Conservation (phyloP, 257 asterid genomes). For the Plantago major region DNA sequence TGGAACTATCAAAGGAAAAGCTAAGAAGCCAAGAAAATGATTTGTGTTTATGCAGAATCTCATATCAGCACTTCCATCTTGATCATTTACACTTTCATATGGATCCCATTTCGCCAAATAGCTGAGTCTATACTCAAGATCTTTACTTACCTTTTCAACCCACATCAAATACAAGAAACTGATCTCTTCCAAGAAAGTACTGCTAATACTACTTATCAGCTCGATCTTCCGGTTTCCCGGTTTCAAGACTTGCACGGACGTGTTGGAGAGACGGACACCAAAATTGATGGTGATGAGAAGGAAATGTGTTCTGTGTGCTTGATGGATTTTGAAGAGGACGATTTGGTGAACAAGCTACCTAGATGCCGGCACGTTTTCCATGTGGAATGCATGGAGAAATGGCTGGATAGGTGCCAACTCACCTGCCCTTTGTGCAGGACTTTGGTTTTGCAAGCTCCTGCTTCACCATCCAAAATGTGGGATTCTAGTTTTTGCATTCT, state of each 20-base stretch:
- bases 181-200: slow-evolving; percentile 8
- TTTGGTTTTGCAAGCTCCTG: slow-evolving; percentile 24
- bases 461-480: slow-evolving; percentile 31
- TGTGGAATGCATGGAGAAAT: slow-evolving; percentile 49
- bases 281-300: slow-evolving; percentile 5
- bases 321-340: slow-evolving; percentile 42
- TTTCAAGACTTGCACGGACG: slow-evolving; percentile 15
- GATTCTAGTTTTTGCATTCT: slow-evolving; percentile 1
- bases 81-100: slow-evolving; percentile 31
- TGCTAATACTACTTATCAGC: background rate
- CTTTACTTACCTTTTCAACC: slow-evolving; percentile 23
- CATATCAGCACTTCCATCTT: slow-evolving; percentile 26
- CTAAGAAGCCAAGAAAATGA: slow-evolving; percentile 24
- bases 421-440: slow-evolving; percentile 76
- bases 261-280: background rate
- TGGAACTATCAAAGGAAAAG: background rate
- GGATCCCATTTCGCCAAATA: slow-evolving; percentile 31
- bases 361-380: slow-evolving; percentile 61
- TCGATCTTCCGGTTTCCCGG: slow-evolving; percentile 24
- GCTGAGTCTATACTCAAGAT: slow-evolving; percentile 14
- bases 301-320: slow-evolving; percentile 54
- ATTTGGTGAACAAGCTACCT: slow-evolving; percentile 40
- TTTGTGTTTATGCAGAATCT: slow-evolving; percentile 32
- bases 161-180: slow-evolving; percentile 19
- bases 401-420: slow-evolving; percentile 48